Conservation (phyloP, 352 stramenopile species). For the Pythium aphanidermatum region DNA sequence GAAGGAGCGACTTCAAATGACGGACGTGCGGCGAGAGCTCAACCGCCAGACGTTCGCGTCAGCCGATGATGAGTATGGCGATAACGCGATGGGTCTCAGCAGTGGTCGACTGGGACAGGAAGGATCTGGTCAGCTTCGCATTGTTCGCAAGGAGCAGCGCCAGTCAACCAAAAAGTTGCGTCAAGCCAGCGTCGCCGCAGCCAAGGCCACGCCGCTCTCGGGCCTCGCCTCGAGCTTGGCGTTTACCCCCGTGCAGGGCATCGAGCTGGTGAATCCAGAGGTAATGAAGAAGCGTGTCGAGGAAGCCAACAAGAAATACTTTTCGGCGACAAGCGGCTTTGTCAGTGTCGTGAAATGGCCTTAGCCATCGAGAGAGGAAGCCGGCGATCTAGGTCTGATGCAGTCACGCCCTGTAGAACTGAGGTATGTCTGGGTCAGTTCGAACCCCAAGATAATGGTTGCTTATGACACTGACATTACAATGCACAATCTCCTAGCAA, state of each 20-base stretch:
- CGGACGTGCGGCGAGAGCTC: slow-evolving; percentile 95
- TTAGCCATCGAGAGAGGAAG: slow-evolving; percentile 7
- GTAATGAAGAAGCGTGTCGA: slow-evolving; percentile 88
- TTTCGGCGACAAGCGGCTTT: slow-evolving; percentile 93
- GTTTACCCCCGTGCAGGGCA: slow-evolving; percentile 95
- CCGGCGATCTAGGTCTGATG: too few relatives aligned
- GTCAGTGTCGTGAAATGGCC: slow-evolving; percentile 89
- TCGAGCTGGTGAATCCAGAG: slow-evolving; percentile 97
- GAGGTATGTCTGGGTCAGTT: too few relatives aligned
- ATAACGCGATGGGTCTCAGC: slow-evolving; percentile 98
- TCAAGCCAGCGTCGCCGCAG: slow-evolving; percentile 76
- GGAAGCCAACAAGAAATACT: slow-evolving; percentile 97
- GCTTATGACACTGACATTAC: too few relatives aligned
- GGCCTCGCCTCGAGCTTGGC: slow-evolving; percentile 95
- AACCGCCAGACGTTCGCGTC: slow-evolving; percentile 95
- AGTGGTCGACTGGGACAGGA: slow-evolving; percentile 88
- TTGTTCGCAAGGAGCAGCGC: slow-evolving; percentile 88
- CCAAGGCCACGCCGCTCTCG: slow-evolving; percentile 53
- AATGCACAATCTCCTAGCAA: too few relatives aligned
- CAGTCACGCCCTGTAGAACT: background rate
- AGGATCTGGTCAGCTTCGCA: slow-evolving; percentile 84
- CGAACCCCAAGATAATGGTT: too few relatives aligned
- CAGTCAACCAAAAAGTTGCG: slow-evolving; percentile 91
- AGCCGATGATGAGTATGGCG: slow-evolving; percentile 94
- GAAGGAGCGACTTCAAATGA: slow-evolving; percentile 97